Conservation (phyloP, 306 rosid genomes). For the Quercus ilex region DNA sequence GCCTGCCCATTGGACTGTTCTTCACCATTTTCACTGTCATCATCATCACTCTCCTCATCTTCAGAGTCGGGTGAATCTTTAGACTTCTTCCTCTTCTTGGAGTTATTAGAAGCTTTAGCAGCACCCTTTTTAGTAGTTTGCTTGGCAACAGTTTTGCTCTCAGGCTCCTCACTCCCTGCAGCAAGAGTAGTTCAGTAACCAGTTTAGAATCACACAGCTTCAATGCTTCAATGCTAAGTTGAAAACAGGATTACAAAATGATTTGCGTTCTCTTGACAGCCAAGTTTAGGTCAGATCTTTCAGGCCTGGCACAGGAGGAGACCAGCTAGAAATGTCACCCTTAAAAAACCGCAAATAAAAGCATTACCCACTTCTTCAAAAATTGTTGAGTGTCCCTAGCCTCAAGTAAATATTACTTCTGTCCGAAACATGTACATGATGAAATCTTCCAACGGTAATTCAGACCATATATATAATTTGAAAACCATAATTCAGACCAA, state of each 20-base stretch:
- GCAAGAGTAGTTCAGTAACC: slow-evolving; percentile 6
- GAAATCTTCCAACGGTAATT: neutral
- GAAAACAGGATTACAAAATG: neutral
- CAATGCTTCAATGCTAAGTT: neutral
- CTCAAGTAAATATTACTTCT: neutral
- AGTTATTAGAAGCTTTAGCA: slow-evolving; percentile 49
- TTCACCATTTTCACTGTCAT: slow-evolving; percentile 50
- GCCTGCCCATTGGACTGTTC: slow-evolving; percentile 56
- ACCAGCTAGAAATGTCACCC: neutral
- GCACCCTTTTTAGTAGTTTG: slow-evolving; percentile 55
- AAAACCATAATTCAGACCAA: neutral
- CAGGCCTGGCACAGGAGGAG: neutral
- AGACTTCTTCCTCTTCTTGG: slow-evolving; percentile 72
- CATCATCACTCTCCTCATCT: slow-evolving; percentile 49
- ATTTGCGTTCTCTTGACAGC: neutral
- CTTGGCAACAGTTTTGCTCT: slow-evolving; percentile 38
- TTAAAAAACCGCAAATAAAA: neutral
- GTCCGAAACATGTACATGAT: neutral
- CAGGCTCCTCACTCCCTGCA: slow-evolving; percentile 51
- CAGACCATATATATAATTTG: neutral
- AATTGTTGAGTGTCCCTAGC: neutral
- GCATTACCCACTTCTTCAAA: neutral
- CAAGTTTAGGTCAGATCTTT: neutral
- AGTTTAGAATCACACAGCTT: slow-evolving; percentile 4
- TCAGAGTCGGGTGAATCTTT: slow-evolving; percentile 72